Conservation (phyloP, 202 grass and related monocot genomes). For the Carex arenaria region DNA sequence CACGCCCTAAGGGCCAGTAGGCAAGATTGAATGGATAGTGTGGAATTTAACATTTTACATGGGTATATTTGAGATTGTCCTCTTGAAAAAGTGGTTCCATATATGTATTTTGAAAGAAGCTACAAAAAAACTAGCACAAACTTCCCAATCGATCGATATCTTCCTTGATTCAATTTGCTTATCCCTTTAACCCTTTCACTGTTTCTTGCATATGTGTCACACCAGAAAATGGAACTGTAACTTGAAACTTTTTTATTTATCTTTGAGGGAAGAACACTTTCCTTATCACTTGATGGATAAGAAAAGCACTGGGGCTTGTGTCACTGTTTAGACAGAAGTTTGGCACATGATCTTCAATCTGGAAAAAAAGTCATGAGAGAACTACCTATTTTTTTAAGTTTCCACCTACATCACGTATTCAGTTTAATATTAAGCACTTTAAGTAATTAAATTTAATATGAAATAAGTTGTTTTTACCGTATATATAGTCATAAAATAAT, state of each 20-base stretch:
- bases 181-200: slow-evolving; percentile 1
- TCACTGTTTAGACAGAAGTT: not conserved
- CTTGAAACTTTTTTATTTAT: not conserved
- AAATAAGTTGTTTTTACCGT: too few species aligned
- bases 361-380: too few species aligned
- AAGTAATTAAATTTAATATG: too few species aligned
- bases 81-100: not conserved
- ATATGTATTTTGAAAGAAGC: slow-evolving; percentile 10
- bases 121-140: slow-evolving; percentile 14
- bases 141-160: not conserved
- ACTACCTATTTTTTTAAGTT: too few species aligned
- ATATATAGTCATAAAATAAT: too few species aligned
- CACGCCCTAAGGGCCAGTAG: not conserved
- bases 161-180: not conserved
- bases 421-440: too few species aligned
- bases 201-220: not conserved
- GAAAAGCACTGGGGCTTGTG: not conserved
- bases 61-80: not conserved
- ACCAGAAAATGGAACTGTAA: not conserved
- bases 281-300: not conserved
- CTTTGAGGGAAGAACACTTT: not conserved
- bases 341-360: not conserved
- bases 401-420: too few species aligned
- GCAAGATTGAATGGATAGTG: not conserved
- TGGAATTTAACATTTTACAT: not conserved